Conservation (phyloP, 495 filamentous ascomycete species). For the Geoglossum glabrum region DNA sequence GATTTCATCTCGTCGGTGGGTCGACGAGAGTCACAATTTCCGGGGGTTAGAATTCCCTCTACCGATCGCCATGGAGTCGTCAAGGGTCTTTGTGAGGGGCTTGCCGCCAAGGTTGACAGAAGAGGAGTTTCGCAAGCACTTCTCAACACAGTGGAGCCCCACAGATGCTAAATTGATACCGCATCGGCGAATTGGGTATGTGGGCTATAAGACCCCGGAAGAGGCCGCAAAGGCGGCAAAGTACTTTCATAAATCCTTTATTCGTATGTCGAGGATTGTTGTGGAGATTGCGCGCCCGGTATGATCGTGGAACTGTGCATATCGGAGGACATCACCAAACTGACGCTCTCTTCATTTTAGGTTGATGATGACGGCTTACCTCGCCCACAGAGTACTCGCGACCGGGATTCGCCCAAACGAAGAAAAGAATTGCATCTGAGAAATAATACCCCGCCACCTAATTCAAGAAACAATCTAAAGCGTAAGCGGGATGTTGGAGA, state of each 20-base stretch:
- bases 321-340: constrained; percentile 3
- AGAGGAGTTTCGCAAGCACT: constrained; percentile 68
- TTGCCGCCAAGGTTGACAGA: constrained; percentile 57
- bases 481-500: constrained; percentile 35
- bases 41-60: background rate
- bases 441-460: background rate
- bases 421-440: constrained; percentile 9
- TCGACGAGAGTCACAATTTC: too few species aligned
- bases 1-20: background rate
- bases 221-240: constrained; percentile 65
- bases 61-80: constrained; percentile 33
- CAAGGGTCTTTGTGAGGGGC: constrained; percentile 80
- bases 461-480: constrained; percentile 23
- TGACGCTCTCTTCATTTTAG: constrained; percentile 9
- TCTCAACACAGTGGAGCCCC: constrained; percentile 50
- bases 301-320: constrained; percentile 4
- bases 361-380: constrained; percentile 19
- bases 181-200: constrained; percentile 78
- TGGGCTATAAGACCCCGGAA: constrained; percentile 73
- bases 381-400: constrained; percentile 10
- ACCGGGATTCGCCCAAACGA: constrained; percentile 19
- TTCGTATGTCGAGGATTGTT: constrained; percentile 85
- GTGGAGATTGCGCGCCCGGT: constrained; percentile 85
- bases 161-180: constrained; percentile 85
- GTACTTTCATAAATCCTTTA: constrained; percentile 87